Base-by-base conservation (phyloP, 768 basidiomycete genomes). In the Tricholoma sp. region DNA sequence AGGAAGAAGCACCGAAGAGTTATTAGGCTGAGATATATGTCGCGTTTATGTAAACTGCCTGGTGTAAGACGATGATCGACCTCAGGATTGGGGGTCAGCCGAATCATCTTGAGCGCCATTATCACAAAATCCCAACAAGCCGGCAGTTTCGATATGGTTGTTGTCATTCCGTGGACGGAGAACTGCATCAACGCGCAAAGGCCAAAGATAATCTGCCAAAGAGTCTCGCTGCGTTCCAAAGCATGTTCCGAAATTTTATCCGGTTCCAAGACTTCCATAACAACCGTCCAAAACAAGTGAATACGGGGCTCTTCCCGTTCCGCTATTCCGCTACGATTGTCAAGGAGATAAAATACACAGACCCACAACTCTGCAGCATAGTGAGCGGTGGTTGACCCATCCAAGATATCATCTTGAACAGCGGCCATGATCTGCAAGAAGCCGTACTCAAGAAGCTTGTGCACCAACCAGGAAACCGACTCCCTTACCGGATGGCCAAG, bases 171-270 rank as follows among this genome's bases (percentile, higher is more conserved):
- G 57, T 72, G 68, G 6, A 74, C 64, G 1, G 86, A 87, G 72
- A 96, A 90, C 63, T 94, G 94, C 0, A 90, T 89, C 11, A 95
- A 69, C 1, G 86, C 80, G 57, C 83, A 88, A 1, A 95, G 68
- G 24, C 76, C 79, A 63, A 91, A 88, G 6, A 89, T 76, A 6
- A 78, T 73, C 36, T 76, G 77, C 89, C 94, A 95, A n/a, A 84
- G 72, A 12, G 73, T 64, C 68, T 98, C 95, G 61, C 83, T 85
- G 13, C 71, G 70, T 41, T 76, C 72, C 1, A 80, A 59, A 20
- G 73, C 69, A 18, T 76, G 69, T 4, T 65, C 65, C 11, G 68
- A 54, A 28, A 60, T 54, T 48, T 59, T 57, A 10, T 53, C 56
- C 20, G 64, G 59, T 28, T 71, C 63, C 28, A 81, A 58, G 39